phyloP scores from a whole-genome alignment of 1,284 basidiomycete genomes.

The Amylostereum chailletii region DNA sequence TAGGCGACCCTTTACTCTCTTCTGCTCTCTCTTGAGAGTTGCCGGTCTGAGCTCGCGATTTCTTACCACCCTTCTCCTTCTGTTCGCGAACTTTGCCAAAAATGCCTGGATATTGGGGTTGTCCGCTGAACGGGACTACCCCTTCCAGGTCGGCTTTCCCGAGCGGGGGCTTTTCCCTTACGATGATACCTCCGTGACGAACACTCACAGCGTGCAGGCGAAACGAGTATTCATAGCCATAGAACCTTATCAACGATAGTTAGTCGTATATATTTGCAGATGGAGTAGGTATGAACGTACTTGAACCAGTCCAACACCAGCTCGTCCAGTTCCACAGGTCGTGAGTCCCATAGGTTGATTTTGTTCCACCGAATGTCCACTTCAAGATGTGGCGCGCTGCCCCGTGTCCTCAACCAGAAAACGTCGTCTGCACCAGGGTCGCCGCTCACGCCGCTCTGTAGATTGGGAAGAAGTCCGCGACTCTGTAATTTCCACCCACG shows the following conservation, averaged over 20 bases:
- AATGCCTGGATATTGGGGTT: not conserved
- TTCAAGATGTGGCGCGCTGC: conserved; percentile 14
- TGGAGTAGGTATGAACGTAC: conserved; percentile 20
- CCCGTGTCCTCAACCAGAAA: conserved; percentile 28
- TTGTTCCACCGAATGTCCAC: conserved; percentile 31
- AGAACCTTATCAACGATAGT: conserved; percentile 29
- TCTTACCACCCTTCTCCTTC: not conserved
- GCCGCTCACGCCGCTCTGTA: conserved; percentile 24
- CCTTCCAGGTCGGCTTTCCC: conserved; percentile 3
- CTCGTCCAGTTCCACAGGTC: conserved; percentile 17
- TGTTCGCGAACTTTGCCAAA: not conserved
- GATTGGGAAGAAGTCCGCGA: conserved; percentile 36
- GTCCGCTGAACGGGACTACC: conserved; percentile 8
- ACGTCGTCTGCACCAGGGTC: conserved; percentile 14
- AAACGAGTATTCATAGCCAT: conserved; percentile 30
- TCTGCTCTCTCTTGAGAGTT: not conserved
- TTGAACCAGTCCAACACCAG: conserved; percentile 35
- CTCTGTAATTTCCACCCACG: conserved; percentile 20
- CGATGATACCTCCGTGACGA: conserved; percentile 29
- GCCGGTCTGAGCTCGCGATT: not conserved
- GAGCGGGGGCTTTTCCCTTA: conserved; percentile 9
- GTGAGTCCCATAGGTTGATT: conserved; percentile 17
- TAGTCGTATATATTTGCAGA: not conserved
- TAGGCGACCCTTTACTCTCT: not conserved
- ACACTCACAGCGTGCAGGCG: conserved; percentile 25